phyloP scores from a whole-genome alignment of 225 moss, liverwort and hornwort genomes.

The Climacium dendroides region DNA sequence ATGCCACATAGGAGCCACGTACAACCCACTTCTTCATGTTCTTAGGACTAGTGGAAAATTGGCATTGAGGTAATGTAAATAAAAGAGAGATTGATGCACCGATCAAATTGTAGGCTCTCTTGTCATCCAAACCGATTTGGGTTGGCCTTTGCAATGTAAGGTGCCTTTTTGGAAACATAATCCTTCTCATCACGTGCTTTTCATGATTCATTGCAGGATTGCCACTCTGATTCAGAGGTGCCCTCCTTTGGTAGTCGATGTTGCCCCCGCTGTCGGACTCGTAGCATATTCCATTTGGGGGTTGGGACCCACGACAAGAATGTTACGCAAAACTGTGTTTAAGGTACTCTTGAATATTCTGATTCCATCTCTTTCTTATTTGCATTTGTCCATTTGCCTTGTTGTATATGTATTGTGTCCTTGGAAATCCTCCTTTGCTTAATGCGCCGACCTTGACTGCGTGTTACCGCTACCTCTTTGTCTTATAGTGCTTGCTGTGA shows the following conservation, averaged over 20 bases:
- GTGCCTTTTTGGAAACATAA: background rate
- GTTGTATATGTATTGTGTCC: background rate
- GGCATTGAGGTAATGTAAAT: background rate
- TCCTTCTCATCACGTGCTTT: constrained; percentile 1
- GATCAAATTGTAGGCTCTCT: background rate
- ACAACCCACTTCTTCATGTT: background rate
- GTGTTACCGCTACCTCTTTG: background rate
- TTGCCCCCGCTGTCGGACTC: constrained; percentile 54
- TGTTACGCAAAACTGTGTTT: constrained; percentile 36
- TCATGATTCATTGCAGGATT: constrained; percentile 20
- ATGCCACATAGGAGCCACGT: background rate
- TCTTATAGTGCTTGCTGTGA: background rate
- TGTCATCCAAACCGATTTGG: background rate
- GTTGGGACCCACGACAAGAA: constrained; percentile 43
- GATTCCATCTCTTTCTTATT: background rate
- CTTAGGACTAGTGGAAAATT: background rate
- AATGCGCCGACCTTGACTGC: background rate
- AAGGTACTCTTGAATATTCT: constrained; percentile 35
- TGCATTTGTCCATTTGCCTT: background rate
- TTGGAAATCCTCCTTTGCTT: background rate
- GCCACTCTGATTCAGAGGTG: constrained; percentile 27
- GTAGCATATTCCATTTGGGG: constrained; percentile 72
- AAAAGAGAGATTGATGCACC: background rate
- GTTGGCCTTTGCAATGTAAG: background rate
- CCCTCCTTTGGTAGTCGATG: constrained; percentile 53